These are phyloP conservation scores for Themeda triandra DNA, from an alignment of 176 grass and related monocot genomes.

Conservation along the genomic window DNA sequence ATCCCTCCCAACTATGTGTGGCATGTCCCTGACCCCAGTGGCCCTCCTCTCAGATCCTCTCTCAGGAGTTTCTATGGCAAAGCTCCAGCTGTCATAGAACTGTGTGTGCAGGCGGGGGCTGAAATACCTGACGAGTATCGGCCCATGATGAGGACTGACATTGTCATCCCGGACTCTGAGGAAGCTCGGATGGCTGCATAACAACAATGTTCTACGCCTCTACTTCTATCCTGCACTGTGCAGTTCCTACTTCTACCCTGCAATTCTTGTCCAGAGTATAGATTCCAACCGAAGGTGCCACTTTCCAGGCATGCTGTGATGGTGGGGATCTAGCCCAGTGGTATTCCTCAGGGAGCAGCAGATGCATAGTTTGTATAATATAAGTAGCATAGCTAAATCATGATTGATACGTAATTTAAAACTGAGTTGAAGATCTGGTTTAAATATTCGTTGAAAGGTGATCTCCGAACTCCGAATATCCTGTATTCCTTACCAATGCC, in stretches of 20 bases:
- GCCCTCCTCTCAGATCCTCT: slow-evolving; percentile 48
- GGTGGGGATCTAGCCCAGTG: background rate
- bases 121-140: slow-evolving; percentile 61
- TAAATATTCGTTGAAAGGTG: slow-evolving; percentile 39
- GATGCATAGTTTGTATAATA: slow-evolving; percentile 5
- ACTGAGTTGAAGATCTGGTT: slow-evolving; percentile 10
- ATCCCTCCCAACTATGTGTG: slow-evolving; percentile 79
- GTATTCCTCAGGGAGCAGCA: background rate
- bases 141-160: slow-evolving; percentile 86
- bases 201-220: slow-evolving; percentile 10
- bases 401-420: background rate
- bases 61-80: slow-evolving; percentile 86
- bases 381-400: slow-evolving; percentile 9
- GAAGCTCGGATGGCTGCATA: slow-evolving; percentile 66
- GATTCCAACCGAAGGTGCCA: background rate
- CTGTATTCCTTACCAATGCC: slow-evolving; percentile 10
- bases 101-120: slow-evolving; percentile 91
- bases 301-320: background rate
- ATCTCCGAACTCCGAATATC: slow-evolving; percentile 40
- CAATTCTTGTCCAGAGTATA: slow-evolving; percentile 10
- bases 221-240: background rate
- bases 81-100: slow-evolving; percentile 70
- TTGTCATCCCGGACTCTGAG: slow-evolving; percentile 63
- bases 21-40: slow-evolving; percentile 62
- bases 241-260: background rate